phyloP scores from a whole-genome alignment of 2,329 filamentous ascomycete genomes.

The Huntiella savannae region DNA sequence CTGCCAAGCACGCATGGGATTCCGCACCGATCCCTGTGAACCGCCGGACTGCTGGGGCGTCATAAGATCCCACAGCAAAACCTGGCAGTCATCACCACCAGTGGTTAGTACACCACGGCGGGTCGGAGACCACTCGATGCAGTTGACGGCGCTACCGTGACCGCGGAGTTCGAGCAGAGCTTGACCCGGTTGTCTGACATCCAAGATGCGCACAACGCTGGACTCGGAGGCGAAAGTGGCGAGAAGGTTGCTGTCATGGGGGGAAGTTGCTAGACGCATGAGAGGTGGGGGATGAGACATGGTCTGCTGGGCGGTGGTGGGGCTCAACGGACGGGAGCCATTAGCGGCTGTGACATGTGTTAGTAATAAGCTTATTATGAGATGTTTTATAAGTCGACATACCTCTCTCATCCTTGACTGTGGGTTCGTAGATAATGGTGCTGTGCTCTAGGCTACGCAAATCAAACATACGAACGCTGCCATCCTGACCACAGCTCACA shows the following conservation, averaged over 20 bases:
- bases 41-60: slow-evolving; percentile 30
- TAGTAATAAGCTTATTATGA: background rate
- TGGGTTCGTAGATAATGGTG: slow-evolving; percentile 97
- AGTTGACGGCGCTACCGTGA: slow-evolving; percentile 70
- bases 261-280: slow-evolving; percentile 69
- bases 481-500: slow-evolving; percentile 91
- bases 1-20: slow-evolving; percentile 59
- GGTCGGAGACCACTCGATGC: slow-evolving; percentile 85
- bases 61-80: slow-evolving; percentile 84
- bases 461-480: slow-evolving; percentile 97
- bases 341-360: slow-evolving; percentile 26
- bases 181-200: slow-evolving; percentile 89
- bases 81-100: slow-evolving; percentile 78
- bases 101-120: slow-evolving; percentile 77
- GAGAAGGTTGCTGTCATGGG: slow-evolving; percentile 84
- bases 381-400: slow-evolving; percentile 12
- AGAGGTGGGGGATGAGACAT: slow-evolving; percentile 61
- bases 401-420: slow-evolving; percentile 65
- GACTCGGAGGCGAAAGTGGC: slow-evolving; percentile 96
- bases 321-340: slow-evolving; percentile 43
- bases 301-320: slow-evolving; percentile 58
- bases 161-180: slow-evolving; percentile 84
- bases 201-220: slow-evolving; percentile 78
- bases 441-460: slow-evolving; percentile 89
- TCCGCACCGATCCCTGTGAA: slow-evolving; percentile 36